Base-by-base conservation (phyloP, 345 rosid species). In the Salix koriyanagi region DNA sequence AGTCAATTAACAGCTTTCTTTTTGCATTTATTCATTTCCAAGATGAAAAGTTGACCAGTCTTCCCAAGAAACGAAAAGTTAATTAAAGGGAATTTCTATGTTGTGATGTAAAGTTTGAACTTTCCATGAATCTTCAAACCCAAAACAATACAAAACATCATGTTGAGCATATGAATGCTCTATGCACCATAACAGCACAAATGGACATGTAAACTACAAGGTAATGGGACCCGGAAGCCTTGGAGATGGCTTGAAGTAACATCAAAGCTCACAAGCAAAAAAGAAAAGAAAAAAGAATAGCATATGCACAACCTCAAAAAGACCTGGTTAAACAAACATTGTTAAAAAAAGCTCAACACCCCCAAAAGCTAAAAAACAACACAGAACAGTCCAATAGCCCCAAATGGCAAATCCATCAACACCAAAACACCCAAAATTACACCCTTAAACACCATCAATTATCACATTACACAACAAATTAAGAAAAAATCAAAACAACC, bases 201-300 rank as follows among this genome's bases (percentile, higher is more conserved):
- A 65, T 70, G 62, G 50, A 50, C 72, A 50, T 64, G 34, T 37
- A 78, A 74, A 79, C 67, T 65, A 71, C 80, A n/a, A 44, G 81
- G 28, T 16, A 71, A 71, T 84, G 86, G 86, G 62, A n/a, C 88
- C 90, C 84, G 61, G 67, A 28, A 54, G 50, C 68, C 78, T 16
- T 65, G 76, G 75, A 76, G n/a, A 74, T 71, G 69, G 60, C 36
- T 41, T 54, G 23, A 65, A 76, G 68, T 68, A 71, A 66, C 79
- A 79, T 79, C 70, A 73, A 36, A 73, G 80, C 67, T 74, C 71
- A 76, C 71, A 80, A 67, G 78, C 46, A 78, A 74, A 78, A 1
- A 5, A 69, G 9, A 44, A 44, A 5, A 30, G 34, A 26, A 71
- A 79, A 72, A 58, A n/a, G 76, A 76, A 77, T 77, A 82, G 36